Evolutionary conservation across 176 grass and related monocot species (phyloP).

Genomic region (Sorghum bicolor): DNA sequence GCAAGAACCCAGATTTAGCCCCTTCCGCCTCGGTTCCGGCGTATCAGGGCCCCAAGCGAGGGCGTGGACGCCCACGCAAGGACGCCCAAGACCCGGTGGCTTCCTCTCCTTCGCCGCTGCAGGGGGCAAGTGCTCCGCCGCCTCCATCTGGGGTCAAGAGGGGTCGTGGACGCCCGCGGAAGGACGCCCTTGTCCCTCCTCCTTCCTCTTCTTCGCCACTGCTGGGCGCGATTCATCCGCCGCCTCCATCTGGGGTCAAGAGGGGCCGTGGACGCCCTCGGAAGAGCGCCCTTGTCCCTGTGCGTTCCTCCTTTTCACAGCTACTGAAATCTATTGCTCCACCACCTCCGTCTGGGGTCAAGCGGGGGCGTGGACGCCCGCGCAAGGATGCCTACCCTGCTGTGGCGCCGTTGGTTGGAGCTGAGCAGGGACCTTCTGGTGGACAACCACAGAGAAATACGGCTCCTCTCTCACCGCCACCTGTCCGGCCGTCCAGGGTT

Average conservation of each 20-base stretch:
- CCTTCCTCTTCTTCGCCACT: background rate
- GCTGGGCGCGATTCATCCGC: background rate
- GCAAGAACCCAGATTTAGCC: background rate
- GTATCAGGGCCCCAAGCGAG: background rate
- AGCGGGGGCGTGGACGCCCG: constrained; percentile 30
- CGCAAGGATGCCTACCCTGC: background rate
- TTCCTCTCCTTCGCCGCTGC: background rate
- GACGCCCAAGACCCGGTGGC: background rate
- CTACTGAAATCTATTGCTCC: background rate
- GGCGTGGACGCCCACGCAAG: constrained; percentile 25
- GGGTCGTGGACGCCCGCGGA: background rate
- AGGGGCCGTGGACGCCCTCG: background rate
- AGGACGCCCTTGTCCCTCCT: background rate
- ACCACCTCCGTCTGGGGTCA: background rate
- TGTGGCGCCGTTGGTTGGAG: background rate
- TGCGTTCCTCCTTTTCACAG: background rate
- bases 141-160: background rate
- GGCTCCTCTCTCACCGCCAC: background rate
- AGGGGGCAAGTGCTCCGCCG: background rate
- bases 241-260: background rate
- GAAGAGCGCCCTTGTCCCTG: background rate
- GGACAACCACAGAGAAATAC: background rate
- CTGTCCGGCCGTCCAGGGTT: background rate
- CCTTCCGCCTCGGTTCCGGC: background rate
- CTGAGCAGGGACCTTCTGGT: background rate